A percentile compares a stretch with the other conserved stretches of the same genome.
These are phyloP conservation scores for Geotrichum ghanense DNA, from an alignment of 805 yeast genomes.

Conservation along the genomic window DNA sequence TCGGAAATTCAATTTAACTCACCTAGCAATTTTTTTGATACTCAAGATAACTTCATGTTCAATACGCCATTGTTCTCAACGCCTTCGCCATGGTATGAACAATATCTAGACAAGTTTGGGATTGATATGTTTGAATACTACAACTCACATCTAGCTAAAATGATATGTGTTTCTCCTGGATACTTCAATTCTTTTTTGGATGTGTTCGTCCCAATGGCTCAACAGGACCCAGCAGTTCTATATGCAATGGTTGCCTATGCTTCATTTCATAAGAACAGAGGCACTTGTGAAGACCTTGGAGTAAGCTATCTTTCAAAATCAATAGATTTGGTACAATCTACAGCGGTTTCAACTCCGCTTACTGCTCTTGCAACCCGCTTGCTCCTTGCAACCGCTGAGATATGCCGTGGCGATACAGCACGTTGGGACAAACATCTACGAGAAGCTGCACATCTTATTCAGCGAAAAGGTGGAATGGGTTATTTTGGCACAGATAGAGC, in stretches of 20 bases:
- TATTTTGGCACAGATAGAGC: constrained; percentile 42
- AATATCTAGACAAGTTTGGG: constrained; percentile 33
- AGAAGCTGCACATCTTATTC: constrained; percentile 54
- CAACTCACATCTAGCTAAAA: constrained; percentile 25
- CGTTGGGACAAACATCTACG: constrained; percentile 61
- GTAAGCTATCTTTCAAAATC: constrained; percentile 17
- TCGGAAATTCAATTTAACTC: background rate
- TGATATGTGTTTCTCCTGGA: constrained; percentile 37
- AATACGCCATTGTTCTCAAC: constrained; percentile 3
- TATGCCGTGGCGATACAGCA: constrained; percentile 70
- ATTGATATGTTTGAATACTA: constrained; percentile 28
- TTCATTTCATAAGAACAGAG: constrained; percentile 23
- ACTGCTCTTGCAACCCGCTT: constrained; percentile 51
- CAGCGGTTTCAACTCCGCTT: constrained; percentile 18
- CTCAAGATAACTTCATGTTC: background rate
- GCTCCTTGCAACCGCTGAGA: constrained; percentile 67
- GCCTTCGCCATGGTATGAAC: constrained; percentile 8
- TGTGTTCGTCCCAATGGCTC: constrained; percentile 43
- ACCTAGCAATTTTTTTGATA: background rate
- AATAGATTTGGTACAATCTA: constrained; percentile 2
- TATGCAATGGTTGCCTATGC: constrained; percentile 51
- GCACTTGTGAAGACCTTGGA: constrained; percentile 22
- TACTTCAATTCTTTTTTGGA: constrained; percentile 40
- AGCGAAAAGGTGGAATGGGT: constrained; percentile 49
- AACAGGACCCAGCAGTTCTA: constrained; percentile 36